Evolutionary conservation across 352 stramenopile genomes (phyloP), one percentile per base, ranked within the genome.

Genomic region (Globisporangium polare): DNA sequence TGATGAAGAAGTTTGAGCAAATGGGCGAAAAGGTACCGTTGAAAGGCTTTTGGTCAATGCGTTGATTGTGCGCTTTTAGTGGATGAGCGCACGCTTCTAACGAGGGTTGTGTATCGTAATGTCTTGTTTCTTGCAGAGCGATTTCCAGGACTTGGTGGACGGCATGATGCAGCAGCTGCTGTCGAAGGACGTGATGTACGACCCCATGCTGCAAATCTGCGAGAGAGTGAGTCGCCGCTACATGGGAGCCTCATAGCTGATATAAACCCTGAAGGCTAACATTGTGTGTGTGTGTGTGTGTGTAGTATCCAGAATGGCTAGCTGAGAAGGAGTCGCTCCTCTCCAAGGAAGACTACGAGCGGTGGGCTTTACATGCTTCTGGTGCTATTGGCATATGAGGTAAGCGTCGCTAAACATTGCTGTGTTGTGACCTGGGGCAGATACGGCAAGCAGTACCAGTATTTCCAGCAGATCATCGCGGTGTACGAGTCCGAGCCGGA

Each of bases 151-250:
- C 17, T 65, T 99, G 24, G 88, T 99, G 3, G 96, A 99, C 66
- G 92, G 94, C 31, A 99, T 99, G 87, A 99, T 99, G 96, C 80
- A 98, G 72, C 96, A 99, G 66, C 61, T 99, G 49, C 73, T 99
- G 61, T 95, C 89, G 45, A 98, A 98, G 66, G 97, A 99, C 63
- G 77, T 99, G 53, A 99, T 99, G 97, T 99, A 99, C 79, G 94
- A 99, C 66, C 97, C 97, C 12, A 99, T 99, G 77, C 97, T 97
- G 77, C 84, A 96, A 68, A 94, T 96, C 62, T 97, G 86, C 72
- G 96, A 98, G 26, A 72, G 83, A 66, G 83, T 92, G 69, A 42
- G 78, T 37, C 13, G 18, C n/a, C 17, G 22, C 10, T 17, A 15
- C 20, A 29, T 50, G 20, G 20, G 0, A 52, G 8, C 9, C 13